These are phyloP conservation scores for Ceratocystis variospora DNA, from an alignment of 2,329 filamentous ascomycete genomes.

Conservation along the genomic window DNA sequence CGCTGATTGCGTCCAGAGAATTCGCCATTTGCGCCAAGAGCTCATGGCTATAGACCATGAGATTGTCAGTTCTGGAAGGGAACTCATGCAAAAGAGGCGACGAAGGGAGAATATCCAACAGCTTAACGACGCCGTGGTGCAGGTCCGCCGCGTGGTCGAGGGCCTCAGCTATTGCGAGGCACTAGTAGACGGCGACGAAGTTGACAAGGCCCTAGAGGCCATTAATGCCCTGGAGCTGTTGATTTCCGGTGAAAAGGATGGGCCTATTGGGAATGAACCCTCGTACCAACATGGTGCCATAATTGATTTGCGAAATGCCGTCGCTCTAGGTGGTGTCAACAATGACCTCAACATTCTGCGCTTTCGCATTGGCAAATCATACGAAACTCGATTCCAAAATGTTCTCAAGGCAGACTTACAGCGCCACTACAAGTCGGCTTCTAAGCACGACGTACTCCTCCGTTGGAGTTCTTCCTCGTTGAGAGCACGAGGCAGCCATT, in stretches of 20 bases:
- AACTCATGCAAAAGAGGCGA: constrained; percentile 70
- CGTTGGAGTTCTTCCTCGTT: constrained; percentile 72
- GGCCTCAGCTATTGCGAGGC: constrained; percentile 64
- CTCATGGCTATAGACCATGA: constrained; percentile 70
- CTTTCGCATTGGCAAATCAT: constrained; percentile 71
- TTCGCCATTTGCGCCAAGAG: constrained; percentile 67
- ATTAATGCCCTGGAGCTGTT: constrained; percentile 68
- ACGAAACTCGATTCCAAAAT: constrained; percentile 66
- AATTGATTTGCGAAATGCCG: constrained; percentile 12
- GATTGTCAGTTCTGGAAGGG: constrained; percentile 70
- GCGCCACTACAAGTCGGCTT: constrained; percentile 62
- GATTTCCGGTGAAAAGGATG: constrained; percentile 55
- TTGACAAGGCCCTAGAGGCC: constrained; percentile 63
- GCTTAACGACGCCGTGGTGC: constrained; percentile 67
- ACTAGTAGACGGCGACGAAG: constrained; percentile 67
- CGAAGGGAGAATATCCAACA: constrained; percentile 73
- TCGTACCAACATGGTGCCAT: constrained; percentile 45
- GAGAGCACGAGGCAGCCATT: constrained; percentile 53
- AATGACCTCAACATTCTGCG: constrained; percentile 64
- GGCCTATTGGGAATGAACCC: constrained; percentile 24
- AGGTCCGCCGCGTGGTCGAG: constrained; percentile 66
- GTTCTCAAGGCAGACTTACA: constrained; percentile 67
- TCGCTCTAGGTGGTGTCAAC: constrained; percentile 38
- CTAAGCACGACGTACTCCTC: constrained; percentile 58
- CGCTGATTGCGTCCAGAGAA: constrained; percentile 75